These are phyloP conservation scores for Hippophae gyantsensis DNA, from an alignment of 306 rosid species.

Conservation along the genomic window DNA sequence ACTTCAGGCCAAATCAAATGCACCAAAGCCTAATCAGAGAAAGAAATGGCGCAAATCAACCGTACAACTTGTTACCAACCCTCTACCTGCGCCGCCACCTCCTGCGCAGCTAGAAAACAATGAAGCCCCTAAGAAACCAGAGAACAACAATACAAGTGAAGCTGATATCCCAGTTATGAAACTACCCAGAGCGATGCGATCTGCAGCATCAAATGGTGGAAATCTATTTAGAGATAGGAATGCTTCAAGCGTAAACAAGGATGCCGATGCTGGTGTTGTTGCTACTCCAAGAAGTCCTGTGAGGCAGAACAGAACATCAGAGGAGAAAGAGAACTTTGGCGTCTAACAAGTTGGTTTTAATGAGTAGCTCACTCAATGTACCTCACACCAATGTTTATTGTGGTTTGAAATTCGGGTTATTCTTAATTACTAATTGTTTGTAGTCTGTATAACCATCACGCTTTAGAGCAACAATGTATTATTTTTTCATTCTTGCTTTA, in stretches of 20 bases:
- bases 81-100: constrained; percentile 16
- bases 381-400: neutral
- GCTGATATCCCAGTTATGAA: constrained; percentile 41
- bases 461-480: neutral
- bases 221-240: constrained; percentile 58
- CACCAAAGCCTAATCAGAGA: constrained; percentile 47
- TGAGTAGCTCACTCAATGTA: constrained; percentile 7
- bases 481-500: neutral
- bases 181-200: constrained; percentile 50
- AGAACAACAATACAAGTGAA: constrained; percentile 21
- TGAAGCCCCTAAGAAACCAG: constrained; percentile 21
- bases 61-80: constrained; percentile 46
- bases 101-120: constrained; percentile 30
- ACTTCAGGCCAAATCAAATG: constrained; percentile 54
- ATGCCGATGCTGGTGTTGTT: constrained; percentile 27
- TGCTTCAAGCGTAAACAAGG: constrained; percentile 42
- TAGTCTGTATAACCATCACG: neutral
- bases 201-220: constrained; percentile 31
- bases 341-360: constrained; percentile 18
- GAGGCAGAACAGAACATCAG: constrained; percentile 32
- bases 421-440: neutral
- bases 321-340: constrained; percentile 76
- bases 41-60: constrained; percentile 68
- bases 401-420: neutral
- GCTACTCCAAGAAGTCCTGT: constrained; percentile 37